Evolutionary conservation across 495 filamentous ascomycete genomes (phyloP), one percentile per base, ranked within the genome.

Genomic region (Xylaria sp.): DNA sequence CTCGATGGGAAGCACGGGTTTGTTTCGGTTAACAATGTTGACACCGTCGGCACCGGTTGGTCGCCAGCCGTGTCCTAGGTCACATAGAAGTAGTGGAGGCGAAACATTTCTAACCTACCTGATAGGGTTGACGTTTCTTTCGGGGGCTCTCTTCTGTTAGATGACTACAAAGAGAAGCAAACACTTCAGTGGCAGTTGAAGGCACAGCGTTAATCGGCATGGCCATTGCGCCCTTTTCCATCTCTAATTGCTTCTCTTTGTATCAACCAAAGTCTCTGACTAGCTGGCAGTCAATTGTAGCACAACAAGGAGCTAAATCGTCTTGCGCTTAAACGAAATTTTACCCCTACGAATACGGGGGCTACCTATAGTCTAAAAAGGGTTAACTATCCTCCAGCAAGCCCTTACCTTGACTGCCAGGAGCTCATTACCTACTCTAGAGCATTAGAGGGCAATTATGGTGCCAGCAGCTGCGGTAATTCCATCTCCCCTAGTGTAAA

Each of bases 171-270:
- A n/a, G n/a, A n/a, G n/a, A n/a, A n/a, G n/a, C n/a, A n/a, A n/a
- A n/a, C n/a, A n/a, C n/a, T n/a, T n/a, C n/a, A n/a, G n/a, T n/a
- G n/a, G n/a, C n/a, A n/a, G n/a, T n/a, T n/a, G n/a, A n/a, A n/a
- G n/a, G n/a, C n/a, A n/a, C 50, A 67, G 44, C 44, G 19, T 67
- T 67, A 41, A 29, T 33, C 26, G 44, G 63, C 53, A 67, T 67
- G 63, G 19, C 44, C 26, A 67, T 35, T 52, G 43, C 31, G 26
- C 29, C 14, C 44, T 53, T 52, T 35, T 44, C 44, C 63, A 4
- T 24, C 12, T 12, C 53, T 3, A 33, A 29, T 31, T 57, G 12
- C 53, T 29, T 57, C 53, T 12, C 53, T 57, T 57, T 24, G 5
- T 33, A 31, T 33, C 12, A 57, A 31, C 53, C n/a, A n/a, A n/a